Percentiles rank a stretch among this genome's conserved stretches.
Evolutionary conservation across 768 basidiomycete species (phyloP).

Genomic region (Ephemerocybe angulata): DNA sequence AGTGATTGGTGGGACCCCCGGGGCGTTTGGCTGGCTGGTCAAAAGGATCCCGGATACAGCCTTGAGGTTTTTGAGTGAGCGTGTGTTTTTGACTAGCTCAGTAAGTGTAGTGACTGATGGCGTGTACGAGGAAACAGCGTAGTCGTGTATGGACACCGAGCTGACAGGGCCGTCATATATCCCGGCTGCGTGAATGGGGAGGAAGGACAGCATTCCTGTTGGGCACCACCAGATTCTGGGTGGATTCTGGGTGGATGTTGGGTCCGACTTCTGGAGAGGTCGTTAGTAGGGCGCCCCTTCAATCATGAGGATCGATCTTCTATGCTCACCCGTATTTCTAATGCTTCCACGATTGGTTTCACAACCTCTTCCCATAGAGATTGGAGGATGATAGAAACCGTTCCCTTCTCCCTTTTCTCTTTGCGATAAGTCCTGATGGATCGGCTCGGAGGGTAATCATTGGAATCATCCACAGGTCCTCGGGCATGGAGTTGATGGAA

Average conservation of each 20-base stretch:
- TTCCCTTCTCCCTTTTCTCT: not conserved
- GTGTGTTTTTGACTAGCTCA: not conserved
- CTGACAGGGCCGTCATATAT: not conserved
- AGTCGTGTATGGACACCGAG: not conserved
- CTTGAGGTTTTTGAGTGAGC: not conserved
- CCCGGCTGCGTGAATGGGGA: conserved; percentile 33
- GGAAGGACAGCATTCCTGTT: conserved; percentile 26
- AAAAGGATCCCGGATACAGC: not conserved
- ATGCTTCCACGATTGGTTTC: conserved; percentile 7
- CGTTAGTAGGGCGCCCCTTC: not conserved
- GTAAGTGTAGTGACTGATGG: not conserved
- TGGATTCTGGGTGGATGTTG: not conserved
- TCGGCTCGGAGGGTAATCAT: no score
- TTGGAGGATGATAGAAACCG: not conserved
- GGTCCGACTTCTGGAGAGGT: not conserved
- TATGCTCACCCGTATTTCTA: conserved; percentile 4
- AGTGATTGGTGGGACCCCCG: not conserved
- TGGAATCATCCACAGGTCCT: no score
- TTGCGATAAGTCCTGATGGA: conserved; percentile 5
- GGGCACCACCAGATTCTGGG: conserved; percentile 20
- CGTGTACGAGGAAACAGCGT: not conserved
- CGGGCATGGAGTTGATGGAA: not conserved
- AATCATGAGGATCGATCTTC: no score
- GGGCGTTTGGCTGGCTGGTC: not conserved
- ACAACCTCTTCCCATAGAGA: not conserved